These are phyloP conservation scores for Magnolia changhungtana DNA, from an alignment of 164 flowering plant genomes.

Conservation along the genomic window DNA sequence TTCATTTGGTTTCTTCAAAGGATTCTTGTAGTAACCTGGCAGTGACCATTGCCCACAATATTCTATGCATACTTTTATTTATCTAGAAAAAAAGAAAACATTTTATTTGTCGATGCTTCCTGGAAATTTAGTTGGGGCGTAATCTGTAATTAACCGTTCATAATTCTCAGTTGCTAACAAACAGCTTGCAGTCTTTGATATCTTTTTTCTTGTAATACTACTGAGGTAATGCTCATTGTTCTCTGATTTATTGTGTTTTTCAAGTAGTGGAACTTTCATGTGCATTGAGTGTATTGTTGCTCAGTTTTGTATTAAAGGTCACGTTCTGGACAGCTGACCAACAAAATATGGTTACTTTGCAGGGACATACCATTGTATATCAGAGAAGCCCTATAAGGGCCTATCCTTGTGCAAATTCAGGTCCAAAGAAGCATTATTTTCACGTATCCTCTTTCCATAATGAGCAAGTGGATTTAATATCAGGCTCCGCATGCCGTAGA, in stretches of 20 bases:
- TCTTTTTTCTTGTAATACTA: too few relatives aligned
- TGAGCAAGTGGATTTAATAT: slow-evolving; percentile 15
- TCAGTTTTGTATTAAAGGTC: not conserved
- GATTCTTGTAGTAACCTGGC: too few relatives aligned
- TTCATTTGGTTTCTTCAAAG: too few relatives aligned
- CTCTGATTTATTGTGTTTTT: too few relatives aligned
- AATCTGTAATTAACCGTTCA: not conserved
- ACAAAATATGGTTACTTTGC: slow-evolving; percentile 22
- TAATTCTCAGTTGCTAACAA: not conserved
- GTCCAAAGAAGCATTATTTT: slow-evolving; percentile 22
- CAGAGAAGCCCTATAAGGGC: slow-evolving; percentile 25
- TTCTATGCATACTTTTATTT: too few relatives aligned
- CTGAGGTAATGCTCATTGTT: too few relatives aligned
- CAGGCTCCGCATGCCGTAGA: slow-evolving; percentile 19
- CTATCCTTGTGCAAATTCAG: slow-evolving; percentile 24
- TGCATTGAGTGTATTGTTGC: too few relatives aligned
- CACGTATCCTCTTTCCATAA: slow-evolving; percentile 16
- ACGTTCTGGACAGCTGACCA: slow-evolving; percentile 7
- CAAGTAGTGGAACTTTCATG: too few relatives aligned
- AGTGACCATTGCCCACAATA: too few relatives aligned
- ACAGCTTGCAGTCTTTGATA: not conserved
- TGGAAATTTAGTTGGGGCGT: not conserved
- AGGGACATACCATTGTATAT: slow-evolving; percentile 37
- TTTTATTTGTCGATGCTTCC: too few relatives aligned
- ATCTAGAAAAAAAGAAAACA: too few relatives aligned